Conservation (phyloP, 345 rosid genomes). For the Aurinia saxatilis region DNA sequence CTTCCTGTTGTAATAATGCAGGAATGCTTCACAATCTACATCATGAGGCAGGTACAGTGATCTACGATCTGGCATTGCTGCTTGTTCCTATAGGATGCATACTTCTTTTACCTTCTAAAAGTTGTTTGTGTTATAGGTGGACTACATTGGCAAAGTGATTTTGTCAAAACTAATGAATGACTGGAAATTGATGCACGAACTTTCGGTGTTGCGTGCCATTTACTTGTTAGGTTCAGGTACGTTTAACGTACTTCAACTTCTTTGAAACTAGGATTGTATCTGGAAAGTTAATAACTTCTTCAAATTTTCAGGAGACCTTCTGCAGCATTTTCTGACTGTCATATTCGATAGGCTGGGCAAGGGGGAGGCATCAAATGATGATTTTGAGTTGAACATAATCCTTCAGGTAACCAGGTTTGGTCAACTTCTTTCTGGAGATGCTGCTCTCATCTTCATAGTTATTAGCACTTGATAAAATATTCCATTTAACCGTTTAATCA, state of each 20-base stretch:
- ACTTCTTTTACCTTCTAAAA: conserved; percentile 12
- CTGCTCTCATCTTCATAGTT: not conserved
- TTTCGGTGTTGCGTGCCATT: conserved; percentile 89
- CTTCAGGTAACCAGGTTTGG: conserved; percentile 58
- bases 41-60: conserved; percentile 66
- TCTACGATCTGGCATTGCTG: conserved; percentile 10
- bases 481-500: not conserved
- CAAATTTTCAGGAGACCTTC: conserved; percentile 67
- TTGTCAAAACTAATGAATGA: conserved; percentile 83
- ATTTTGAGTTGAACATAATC: conserved; percentile 80
- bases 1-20: conserved; percentile 81
- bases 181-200: conserved; percentile 97
- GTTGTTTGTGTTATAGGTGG: conserved; percentile 47
- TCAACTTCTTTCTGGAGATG: not conserved
- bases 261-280: conserved; percentile 6
- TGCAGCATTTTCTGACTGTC: conserved; percentile 86
- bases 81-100: conserved; percentile 1
- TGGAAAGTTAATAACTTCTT: conserved; percentile 1
- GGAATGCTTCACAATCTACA: conserved; percentile 68
- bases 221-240: conserved; percentile 96
- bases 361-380: conserved; percentile 91
- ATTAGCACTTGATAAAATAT: not conserved
- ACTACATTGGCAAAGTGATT: conserved; percentile 63
- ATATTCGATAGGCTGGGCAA: conserved; percentile 72
- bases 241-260: conserved; percentile 12